These are phyloP conservation scores for Malus sylvestris DNA, from an alignment of 306 rosid species.

Conservation along the genomic window DNA sequence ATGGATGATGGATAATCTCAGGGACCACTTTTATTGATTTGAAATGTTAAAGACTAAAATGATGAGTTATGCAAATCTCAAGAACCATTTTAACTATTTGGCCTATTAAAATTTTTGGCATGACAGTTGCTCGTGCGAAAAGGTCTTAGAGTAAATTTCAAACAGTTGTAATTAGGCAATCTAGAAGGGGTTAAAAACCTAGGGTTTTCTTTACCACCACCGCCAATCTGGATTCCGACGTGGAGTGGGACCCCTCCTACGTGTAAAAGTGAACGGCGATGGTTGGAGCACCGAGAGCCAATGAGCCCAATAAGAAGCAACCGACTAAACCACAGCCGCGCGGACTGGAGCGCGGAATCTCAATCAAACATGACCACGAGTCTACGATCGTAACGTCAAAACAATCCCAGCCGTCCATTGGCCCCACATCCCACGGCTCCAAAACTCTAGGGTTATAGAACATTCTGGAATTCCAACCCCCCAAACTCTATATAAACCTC, in stretches of 20 bases:
- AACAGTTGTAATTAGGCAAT: too few species aligned
- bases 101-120: too few species aligned
- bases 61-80: too few species aligned
- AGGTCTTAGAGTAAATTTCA: too few species aligned
- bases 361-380: neutral
- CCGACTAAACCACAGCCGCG: neutral
- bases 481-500: conserved; percentile 20
- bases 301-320: neutral
- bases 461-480: conserved; percentile 40
- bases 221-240: neutral
- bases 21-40: too few species aligned
- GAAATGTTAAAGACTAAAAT: too few species aligned
- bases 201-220: neutral
- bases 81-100: too few species aligned
- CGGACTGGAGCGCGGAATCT: neutral
- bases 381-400: neutral
- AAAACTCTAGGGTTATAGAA: conserved; percentile 18
- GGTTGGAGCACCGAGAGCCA: neutral
- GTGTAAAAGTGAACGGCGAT: neutral
- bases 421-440: conserved; percentile 4
- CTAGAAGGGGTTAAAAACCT: too few species aligned
- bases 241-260: neutral
- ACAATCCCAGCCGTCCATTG: neutral
- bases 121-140: too few species aligned
- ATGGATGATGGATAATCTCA: too few species aligned